Evolutionary conservation across 768 basidiomycete genomes (phyloP), one percentile per base, ranked within the genome.

Genomic region (Naganishia vishniacii): DNA sequence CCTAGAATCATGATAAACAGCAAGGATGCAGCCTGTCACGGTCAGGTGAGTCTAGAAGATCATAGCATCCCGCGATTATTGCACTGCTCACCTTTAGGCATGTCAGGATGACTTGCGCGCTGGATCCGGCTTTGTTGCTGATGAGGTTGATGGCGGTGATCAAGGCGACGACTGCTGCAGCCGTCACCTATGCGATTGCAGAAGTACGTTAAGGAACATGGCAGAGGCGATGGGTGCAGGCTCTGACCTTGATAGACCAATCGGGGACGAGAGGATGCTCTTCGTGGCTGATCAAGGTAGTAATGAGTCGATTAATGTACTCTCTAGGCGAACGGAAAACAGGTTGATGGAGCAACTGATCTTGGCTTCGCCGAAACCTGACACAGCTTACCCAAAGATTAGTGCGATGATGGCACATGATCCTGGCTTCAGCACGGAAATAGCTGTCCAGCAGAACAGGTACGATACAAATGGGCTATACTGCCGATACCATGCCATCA

Each of bases 371-470:
- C n/a, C n/a, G 47, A 11, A 29, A 8, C 4, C 8, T 25, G 11
- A 13, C 2, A 37, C 12, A 25, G 25, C 69, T 53, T 37, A 74
- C 74, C 73, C 75, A 64, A 76, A 77, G 42, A 77, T 92, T 48
- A 97, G 84, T 45, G 87, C 85, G 49, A 94, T 86, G 40, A 94
- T 89, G 1, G 93, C 69, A 46, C 44, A 45, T 48, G 65, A 29
- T 45, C 48, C 70, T 72, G 92, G 91, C 72, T 86, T 91, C 18
- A 94, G 79, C 16, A 88, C 88, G 42, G 88, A 86, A 61, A 93
- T 93, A 4, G 90, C 87, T 15, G 91, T 92, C 91, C 92, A 99
- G 16, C 91, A 86, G 78, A 90, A 99, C 11, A 95, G 82, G 75
- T 91, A 99, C 8, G 92, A 90, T 3, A 69, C 45, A 60, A 75